phyloP scores from a whole-genome alignment of 225 moss, liverwort and hornwort species.

The Lunularia cruciata region DNA sequence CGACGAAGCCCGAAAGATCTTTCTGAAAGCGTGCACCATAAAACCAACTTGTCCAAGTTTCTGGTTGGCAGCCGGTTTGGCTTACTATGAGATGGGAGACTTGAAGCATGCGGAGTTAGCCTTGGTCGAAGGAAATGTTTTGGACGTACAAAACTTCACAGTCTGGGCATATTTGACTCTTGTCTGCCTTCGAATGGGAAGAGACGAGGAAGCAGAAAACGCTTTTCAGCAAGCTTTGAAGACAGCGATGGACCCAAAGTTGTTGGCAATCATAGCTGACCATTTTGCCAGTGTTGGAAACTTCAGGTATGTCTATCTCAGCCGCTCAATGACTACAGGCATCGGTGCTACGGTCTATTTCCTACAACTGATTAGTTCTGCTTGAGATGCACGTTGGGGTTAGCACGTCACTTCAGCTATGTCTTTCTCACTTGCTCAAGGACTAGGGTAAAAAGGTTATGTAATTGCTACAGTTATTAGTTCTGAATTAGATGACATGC shows the following conservation, averaged over 20 bases:
- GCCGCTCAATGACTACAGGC: background rate
- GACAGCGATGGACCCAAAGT: constrained; percentile 41
- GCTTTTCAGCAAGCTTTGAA: constrained; percentile 69
- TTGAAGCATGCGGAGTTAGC: constrained; percentile 69
- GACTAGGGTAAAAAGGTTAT: too few species aligned
- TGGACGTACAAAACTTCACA: constrained; percentile 60
- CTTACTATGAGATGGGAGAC: constrained; percentile 54
- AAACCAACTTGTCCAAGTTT: constrained; percentile 43
- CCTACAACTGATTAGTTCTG: too few species aligned
- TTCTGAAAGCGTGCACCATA: constrained; percentile 61
- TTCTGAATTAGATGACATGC: too few species aligned
- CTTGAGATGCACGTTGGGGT: too few species aligned
- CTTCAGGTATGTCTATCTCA: constrained; percentile 47
- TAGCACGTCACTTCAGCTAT: too few species aligned
- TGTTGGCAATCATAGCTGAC: constrained; percentile 55
- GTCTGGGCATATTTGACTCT: constrained; percentile 80
- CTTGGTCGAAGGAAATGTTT: constrained; percentile 78
- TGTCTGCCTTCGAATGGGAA: constrained; percentile 46
- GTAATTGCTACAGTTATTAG: too few species aligned
- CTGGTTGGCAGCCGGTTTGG: constrained; percentile 64
- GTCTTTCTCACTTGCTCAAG: too few species aligned
- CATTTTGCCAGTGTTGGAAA: constrained; percentile 62
- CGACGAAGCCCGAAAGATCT: constrained; percentile 46
- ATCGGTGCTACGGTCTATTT: background rate
- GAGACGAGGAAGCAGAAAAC: constrained; percentile 70